Evolutionary conservation across 2,329 filamentous ascomycete genomes (phyloP), one percentile per base, ranked within the genome.

Genomic region (Penicillium nordicum): DNA sequence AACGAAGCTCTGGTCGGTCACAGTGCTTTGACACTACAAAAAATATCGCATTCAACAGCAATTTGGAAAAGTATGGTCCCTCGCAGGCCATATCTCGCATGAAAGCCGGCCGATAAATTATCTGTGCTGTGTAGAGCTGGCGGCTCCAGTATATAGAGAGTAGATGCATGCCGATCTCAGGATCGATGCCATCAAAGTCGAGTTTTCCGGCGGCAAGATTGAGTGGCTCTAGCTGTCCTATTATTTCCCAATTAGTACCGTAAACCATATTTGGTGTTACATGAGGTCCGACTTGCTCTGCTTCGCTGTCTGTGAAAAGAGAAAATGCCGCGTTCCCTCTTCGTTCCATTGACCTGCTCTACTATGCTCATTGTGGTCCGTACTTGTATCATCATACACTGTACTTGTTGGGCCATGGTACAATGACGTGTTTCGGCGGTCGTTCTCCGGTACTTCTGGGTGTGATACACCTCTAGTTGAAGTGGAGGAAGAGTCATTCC

Each of bases 131-230:
- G 48, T 80, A 76, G 50, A 82, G 79, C 57, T 83, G 80, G 14
- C 80, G 76, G 61, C 80, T 83, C 79, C 80, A 83, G 50, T 82
- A 78, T 0, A 84, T 69, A 0, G 75, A 74, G 0, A 84, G 69
- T 1, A 84, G 67, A 48, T 83, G 79, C 71, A 82, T 78, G 9
- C 76, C 81, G 2, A 83, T 63, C 16, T 82, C 77, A 0, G 80
- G 77, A 42, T 82, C 77, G 1, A 84, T 73, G 0, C 80, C 81
- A 61, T 84, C 82, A 65, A 85, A 83, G 62, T 84, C 81, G 2
- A 83, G 76, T 49, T 74, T 77, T 1, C 74, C 75, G 4, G 73
- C 69, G 1, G 74, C 69, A 38, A 78, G 72, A 58, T 83, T 78
- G 53, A 82, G 68, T 0, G 73, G 71, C 54, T 84, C 81, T 10